phyloP scores from a whole-genome alignment of 257 asterid species.

The Coffea canephora region DNA sequence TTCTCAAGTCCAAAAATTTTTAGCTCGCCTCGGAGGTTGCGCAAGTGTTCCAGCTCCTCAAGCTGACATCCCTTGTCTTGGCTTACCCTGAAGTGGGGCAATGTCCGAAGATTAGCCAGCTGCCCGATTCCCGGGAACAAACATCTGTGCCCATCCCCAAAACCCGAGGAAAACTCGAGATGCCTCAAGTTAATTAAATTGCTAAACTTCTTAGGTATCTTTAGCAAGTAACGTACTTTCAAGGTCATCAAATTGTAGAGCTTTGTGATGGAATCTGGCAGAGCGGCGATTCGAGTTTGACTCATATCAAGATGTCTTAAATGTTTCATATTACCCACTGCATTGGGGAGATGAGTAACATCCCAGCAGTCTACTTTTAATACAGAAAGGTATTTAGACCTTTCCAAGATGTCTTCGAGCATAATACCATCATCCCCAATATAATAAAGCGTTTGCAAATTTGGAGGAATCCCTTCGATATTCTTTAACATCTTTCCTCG shows the following conservation, averaged over 20 bases:
- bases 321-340: slow-evolving; percentile 1
- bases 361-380: neutral
- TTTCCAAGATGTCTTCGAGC: neutral
- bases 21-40: slow-evolving; percentile 16
- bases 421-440: neutral
- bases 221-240: neutral
- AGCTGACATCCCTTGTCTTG: slow-evolving; percentile 14
- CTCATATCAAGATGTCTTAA: slow-evolving; percentile 15
- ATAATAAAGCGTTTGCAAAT: slow-evolving; percentile 5
- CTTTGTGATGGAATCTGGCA: slow-evolving; percentile 12
- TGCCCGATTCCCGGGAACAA: slow-evolving; percentile 23
- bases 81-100: slow-evolving; percentile 17
- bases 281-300: neutral
- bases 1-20: slow-evolving; percentile 21
- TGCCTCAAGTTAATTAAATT: slow-evolving; percentile 23
- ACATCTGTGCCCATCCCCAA: too few relatives aligned
- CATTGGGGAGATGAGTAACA: too few relatives aligned
- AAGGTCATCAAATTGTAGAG: slow-evolving; percentile 21
- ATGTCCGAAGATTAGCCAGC: slow-evolving; percentile 13
- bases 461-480: neutral
- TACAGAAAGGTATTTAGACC: neutral
- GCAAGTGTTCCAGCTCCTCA: slow-evolving; percentile 17
- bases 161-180: neutral
- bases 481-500: neutral
- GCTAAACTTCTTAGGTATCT: neutral